Conservation (phyloP, 2,329 filamentous ascomycete species). For the Ceratocystis ficicola region DNA sequence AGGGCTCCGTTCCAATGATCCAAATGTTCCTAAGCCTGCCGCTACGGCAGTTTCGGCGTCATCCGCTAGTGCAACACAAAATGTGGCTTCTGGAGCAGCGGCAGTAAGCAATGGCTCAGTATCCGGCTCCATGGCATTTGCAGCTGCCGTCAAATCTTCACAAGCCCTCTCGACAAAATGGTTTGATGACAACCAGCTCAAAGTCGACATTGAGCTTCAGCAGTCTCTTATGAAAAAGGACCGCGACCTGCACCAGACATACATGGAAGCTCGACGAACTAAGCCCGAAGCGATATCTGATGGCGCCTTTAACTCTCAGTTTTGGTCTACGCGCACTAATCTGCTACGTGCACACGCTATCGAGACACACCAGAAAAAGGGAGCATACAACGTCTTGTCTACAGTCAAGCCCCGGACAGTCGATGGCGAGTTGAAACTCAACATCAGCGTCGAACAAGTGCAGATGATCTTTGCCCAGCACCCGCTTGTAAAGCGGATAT, state of each 20-base stretch:
- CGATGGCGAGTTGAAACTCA: slow-evolving; percentile 63
- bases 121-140: slow-evolving; percentile 68
- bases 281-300: slow-evolving; percentile 76
- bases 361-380: slow-evolving; percentile 72
- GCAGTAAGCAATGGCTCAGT: slow-evolving; percentile 17
- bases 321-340: slow-evolving; percentile 84
- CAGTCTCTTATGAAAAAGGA: slow-evolving; percentile 79
- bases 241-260: slow-evolving; percentile 62
- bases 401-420: slow-evolving; percentile 71
- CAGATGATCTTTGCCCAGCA: slow-evolving; percentile 89
- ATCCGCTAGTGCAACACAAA: slow-evolving; percentile 25
- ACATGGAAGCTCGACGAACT: slow-evolving; percentile 68
- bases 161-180: slow-evolving; percentile 45
- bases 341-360: slow-evolving; percentile 82
- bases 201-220: slow-evolving; percentile 68
- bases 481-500: slow-evolving; percentile 76
- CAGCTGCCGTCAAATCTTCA: slow-evolving; percentile 51
- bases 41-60: slow-evolving; percentile 27
- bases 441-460: slow-evolving; percentile 82
- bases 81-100: slow-evolving; percentile 18
- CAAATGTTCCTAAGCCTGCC: slow-evolving; percentile 38
- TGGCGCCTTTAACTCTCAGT: slow-evolving; percentile 75
- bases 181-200: slow-evolving; percentile 72
- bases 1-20: slow-evolving; percentile 47
- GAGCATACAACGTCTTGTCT: slow-evolving; percentile 86